Evolutionary conservation across 352 stramenopile species (phyloP), one percentile per base, ranked within the genome.

Genomic region (Pythium myriotylum): DNA sequence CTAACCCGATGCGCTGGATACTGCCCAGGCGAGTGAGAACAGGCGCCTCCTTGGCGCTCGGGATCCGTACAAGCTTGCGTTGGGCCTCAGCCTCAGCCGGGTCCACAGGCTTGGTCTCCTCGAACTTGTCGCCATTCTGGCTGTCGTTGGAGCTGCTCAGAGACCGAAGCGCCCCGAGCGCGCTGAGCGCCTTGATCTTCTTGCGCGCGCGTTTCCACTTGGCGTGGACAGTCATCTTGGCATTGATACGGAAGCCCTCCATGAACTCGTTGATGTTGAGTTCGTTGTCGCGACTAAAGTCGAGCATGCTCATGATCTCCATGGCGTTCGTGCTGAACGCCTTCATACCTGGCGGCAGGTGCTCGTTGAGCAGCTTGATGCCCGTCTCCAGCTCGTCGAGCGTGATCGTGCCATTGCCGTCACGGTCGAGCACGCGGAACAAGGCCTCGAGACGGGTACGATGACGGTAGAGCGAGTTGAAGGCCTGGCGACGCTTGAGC

Each of bases 181-280:
- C 83, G 67, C 80, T 92, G n/a, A 94, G 69, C 22, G 74, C 86
- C 60, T 91, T 90, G 58, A 94, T 88, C 72, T 94, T 94, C 72
- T 91, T 92, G n/a, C 79, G 72, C 24, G 86, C 84, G 57, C 86
- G 84, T 68, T 89, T 91, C 86, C 86, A 94, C 70, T 94, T 94
- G 53, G 86, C 86, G 49, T 91, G 81, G 17, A 91, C 81, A 24
- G 86, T 95, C 43, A 95, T 74, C 65, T 88, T 92, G 33, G 86
- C 86, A 47, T 92, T 91, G 54, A 95, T 89, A 32, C 86, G 82
- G 68, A 95, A 95, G 52, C 86, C 84, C 52, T 95, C 86, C 79
- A 95, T 91, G 59, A 95, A 95, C 76, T 95, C 86, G 63, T 95
- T 95, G 56, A 95, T 95, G 73, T 95, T 93, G 70, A 95, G 87